phyloP scores from a whole-genome alignment of 2,329 filamentous ascomycete species.

The Sporothrix pallida region DNA sequence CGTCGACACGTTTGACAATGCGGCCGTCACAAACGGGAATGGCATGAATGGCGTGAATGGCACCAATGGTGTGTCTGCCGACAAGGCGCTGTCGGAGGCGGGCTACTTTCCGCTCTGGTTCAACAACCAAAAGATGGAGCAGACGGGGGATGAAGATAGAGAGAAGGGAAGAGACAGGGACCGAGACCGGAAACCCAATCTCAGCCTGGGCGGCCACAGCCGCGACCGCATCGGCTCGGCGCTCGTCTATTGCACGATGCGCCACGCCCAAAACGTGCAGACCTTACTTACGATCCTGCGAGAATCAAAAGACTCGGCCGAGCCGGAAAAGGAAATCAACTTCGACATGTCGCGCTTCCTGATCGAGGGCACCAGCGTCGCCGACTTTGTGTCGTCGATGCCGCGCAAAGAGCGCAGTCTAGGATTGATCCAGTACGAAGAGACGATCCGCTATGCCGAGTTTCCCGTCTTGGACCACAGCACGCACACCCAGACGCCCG shows the following conservation, averaged over 20 bases:
- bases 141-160: not conserved
- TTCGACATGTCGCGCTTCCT: constrained; percentile 36
- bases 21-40: too few species aligned
- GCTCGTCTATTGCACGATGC: constrained; percentile 29
- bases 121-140: constrained; percentile 1
- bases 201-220: too few species aligned
- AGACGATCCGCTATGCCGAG: constrained; percentile 33
- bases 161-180: not conserved
- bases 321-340: constrained; percentile 23
- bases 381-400: constrained; percentile 34
- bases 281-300: constrained; percentile 26
- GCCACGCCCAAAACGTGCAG: constrained; percentile 29
- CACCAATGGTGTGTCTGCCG: not conserved
- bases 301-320: constrained; percentile 31
- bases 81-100: not conserved
- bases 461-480: constrained; percentile 32
- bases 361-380: constrained; percentile 15
- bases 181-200: too few species aligned
- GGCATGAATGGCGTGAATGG: not conserved
- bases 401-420: not conserved
- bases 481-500: constrained; percentile 11
- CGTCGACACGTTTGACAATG: too few species aligned
- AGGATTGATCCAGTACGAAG: constrained; percentile 28
- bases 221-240: constrained; percentile 24
- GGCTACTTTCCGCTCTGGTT: constrained; percentile 30